Evolutionary conservation across 495 filamentous ascomycete genomes (phyloP).

Genomic region (Aspergillus egyptiacus): DNA sequence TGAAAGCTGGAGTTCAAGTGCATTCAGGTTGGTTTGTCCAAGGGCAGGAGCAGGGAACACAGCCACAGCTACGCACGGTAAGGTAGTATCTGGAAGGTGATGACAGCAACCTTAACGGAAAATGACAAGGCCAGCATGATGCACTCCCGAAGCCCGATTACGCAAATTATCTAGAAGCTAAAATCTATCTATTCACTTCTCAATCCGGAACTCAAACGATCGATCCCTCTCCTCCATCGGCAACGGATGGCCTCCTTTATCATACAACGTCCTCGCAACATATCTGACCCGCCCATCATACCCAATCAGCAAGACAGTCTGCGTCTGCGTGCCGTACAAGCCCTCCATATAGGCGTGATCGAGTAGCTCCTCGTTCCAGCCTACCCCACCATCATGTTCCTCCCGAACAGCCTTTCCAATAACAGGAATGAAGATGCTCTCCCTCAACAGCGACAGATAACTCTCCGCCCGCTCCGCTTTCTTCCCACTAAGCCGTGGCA

Average conservation of each 20-base stretch:
- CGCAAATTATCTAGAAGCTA: neutral
- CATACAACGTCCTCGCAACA: constrained; percentile 66
- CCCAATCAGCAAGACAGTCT: constrained; percentile 70
- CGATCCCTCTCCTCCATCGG: constrained; percentile 40
- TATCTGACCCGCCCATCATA: constrained; percentile 65
- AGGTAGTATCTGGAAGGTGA: too few relatives aligned
- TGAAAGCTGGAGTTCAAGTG: too few relatives aligned
- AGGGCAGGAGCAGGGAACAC: too few relatives aligned
- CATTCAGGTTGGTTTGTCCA: too few relatives aligned
- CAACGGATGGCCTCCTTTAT: constrained; percentile 25
- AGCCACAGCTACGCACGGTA: too few relatives aligned
- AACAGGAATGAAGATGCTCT: constrained; percentile 70
- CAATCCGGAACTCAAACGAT: constrained; percentile 58
- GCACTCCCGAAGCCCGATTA: too few relatives aligned
- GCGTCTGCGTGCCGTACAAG: constrained; percentile 76
- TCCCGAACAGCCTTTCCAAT: constrained; percentile 36
- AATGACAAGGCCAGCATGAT: too few relatives aligned
- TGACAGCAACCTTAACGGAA: too few relatives aligned
- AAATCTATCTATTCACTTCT: constrained; percentile 14
- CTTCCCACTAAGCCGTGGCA: constrained; percentile 49
- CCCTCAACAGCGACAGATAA: constrained; percentile 56
- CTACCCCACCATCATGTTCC: constrained; percentile 19
- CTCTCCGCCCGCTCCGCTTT: constrained; percentile 46
- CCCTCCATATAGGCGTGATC: constrained; percentile 9
- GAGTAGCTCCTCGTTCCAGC: constrained; percentile 44